A percentile compares a stretch with the other conserved stretches of the same genome.
phyloP scores from a whole-genome alignment of 2,329 filamentous ascomycete species.

The Phialemonium atrogriseum region DNA sequence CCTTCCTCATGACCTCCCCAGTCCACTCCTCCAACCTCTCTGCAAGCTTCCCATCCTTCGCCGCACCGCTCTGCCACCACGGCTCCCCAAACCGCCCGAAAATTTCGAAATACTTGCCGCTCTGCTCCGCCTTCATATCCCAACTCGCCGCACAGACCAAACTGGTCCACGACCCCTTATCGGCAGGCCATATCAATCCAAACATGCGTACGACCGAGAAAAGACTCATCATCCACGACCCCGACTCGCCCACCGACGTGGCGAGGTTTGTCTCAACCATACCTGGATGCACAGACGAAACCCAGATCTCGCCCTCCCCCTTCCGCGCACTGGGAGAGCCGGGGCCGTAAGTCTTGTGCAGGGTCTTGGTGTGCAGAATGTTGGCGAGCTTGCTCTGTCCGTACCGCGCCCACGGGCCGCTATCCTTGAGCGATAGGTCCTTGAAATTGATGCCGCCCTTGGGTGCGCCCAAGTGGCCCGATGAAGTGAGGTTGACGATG shows the following conservation, averaged over 20 bases:
- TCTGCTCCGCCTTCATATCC: constrained; percentile 27
- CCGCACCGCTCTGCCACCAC: constrained; percentile 21
- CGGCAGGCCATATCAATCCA: constrained; percentile 16
- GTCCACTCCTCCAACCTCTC: constrained; percentile 26
- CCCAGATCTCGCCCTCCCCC: constrained; percentile 28
- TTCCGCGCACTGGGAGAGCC: constrained; percentile 16
- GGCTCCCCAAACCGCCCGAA: constrained; percentile 19
- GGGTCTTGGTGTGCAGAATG: constrained; percentile 28
- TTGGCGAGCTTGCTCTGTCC: constrained; percentile 39
- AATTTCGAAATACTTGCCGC: constrained; percentile 25
- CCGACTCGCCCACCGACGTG: no score
- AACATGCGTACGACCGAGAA: no score
- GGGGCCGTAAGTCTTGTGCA: constrained; percentile 25
- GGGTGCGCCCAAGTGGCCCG: constrained; percentile 17
- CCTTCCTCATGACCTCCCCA: constrained; percentile 19
- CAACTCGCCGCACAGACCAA: constrained; percentile 26
- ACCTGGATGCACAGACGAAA: constrained; percentile 30
- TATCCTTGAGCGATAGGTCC: constrained; percentile 12
- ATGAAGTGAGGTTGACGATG: constrained; percentile 20
- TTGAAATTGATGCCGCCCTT: constrained; percentile 17
- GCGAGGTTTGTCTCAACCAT: constrained; percentile 23
- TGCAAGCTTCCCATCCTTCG: constrained; percentile 23
- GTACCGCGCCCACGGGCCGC: constrained; percentile 22
- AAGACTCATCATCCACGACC: no score
- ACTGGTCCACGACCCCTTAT: constrained; percentile 26